Base-by-base conservation (phyloP, 768 basidiomycete species). In the Tricholoma terreum region DNA sequence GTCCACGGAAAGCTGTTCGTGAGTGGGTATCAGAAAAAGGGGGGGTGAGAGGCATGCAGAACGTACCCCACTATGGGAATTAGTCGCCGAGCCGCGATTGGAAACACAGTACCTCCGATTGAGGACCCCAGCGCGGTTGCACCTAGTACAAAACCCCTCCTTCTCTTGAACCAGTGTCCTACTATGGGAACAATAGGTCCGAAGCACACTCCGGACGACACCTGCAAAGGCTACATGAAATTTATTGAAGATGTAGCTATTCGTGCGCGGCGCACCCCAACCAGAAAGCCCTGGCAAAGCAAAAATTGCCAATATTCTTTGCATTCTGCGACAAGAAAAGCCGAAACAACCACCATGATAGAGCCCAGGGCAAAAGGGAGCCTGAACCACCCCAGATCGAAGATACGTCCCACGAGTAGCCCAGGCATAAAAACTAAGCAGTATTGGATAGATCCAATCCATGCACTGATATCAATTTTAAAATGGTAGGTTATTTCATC, bases 231-330 rank as follows among this genome's bases (percentile, higher is more conserved):
- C 4, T 12, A 11, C 30, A 33, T 15, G 9, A 21, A 19, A 19
- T 19, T 11, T 2, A 2, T n/a, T 34, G 30, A 36, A 12, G 22
- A 24, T 35, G 12, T 7, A 30, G 14, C 33, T n/a, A 2, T 30
- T 35, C 11, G 17, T 21, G 38, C 8, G n/a, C 55, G 6, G 71
- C 80, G 52, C 45, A 84, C 81, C 24, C 84, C 85, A 9, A 81
- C 63, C 3, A 79, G 78, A n/a, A 87, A 52, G 1, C 85, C 87
- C 63, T 89, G 87, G 50, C 75, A 83, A 0, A 89, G 74, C 38
- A 88, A 66, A 59, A 88, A 83, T 3, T 89, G 84, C 86, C 86
- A 87, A 62, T 82, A 88, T 61, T 72, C 54, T 17, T 66, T 82
- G 59, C 86, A 88, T 69, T 87, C 75, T 1, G 82, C 84, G 0